Percentiles rank a stretch among this genome's conserved stretches.
Evolutionary conservation across 2,329 filamentous ascomycete species (phyloP).

Genomic region (Colletotrichum falcatum): DNA sequence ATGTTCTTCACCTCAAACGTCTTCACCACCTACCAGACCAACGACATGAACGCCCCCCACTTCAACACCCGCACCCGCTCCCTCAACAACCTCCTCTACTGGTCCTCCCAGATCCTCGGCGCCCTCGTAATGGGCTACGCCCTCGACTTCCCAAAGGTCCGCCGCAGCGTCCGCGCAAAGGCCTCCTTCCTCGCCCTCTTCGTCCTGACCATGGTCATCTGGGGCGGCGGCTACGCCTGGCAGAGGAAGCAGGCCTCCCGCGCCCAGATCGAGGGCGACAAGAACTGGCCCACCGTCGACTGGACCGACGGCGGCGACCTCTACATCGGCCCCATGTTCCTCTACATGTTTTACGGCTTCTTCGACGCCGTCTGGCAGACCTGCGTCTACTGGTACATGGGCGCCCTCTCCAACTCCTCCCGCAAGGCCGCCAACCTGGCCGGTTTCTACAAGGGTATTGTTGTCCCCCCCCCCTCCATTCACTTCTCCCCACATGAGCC

Average conservation of each 20-base stretch:
- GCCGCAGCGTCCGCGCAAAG: conserved; percentile 77
- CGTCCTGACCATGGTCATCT: conserved; percentile 79
- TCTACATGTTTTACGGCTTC: conserved; percentile 92
- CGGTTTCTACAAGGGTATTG: conserved; percentile 79
- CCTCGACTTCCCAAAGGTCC: conserved; percentile 71
- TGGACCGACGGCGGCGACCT: conserved; percentile 70
- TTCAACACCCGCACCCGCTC: conserved; percentile 81
- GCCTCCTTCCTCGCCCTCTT: conserved; percentile 71
- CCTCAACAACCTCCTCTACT: conserved; percentile 86
- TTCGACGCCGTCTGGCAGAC: conserved; percentile 94
- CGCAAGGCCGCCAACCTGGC: conserved; percentile 93
- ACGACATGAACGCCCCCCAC: conserved; percentile 75
- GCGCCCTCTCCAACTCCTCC: conserved; percentile 89
- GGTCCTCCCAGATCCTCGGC: conserved; percentile 81
- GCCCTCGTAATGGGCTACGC: conserved; percentile 78
- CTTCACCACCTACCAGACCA: conserved; percentile 83
- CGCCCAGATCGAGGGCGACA: conserved; percentile 46
- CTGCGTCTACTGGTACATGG: conserved; percentile 95
- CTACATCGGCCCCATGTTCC: conserved; percentile 84
- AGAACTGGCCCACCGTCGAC: conserved; percentile 59
- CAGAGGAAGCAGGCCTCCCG: conserved; percentile 71
- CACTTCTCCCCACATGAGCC: background rate
- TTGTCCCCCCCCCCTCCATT: no score
- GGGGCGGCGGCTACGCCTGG: conserved; percentile 87
- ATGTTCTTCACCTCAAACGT: conserved; percentile 88